A percentile compares a stretch with the other conserved stretches of the same genome.
These are phyloP conservation scores for Stagonosporopsis tanaceti DNA, from an alignment of 2,329 filamentous ascomycete genomes.

Conservation along the genomic window DNA sequence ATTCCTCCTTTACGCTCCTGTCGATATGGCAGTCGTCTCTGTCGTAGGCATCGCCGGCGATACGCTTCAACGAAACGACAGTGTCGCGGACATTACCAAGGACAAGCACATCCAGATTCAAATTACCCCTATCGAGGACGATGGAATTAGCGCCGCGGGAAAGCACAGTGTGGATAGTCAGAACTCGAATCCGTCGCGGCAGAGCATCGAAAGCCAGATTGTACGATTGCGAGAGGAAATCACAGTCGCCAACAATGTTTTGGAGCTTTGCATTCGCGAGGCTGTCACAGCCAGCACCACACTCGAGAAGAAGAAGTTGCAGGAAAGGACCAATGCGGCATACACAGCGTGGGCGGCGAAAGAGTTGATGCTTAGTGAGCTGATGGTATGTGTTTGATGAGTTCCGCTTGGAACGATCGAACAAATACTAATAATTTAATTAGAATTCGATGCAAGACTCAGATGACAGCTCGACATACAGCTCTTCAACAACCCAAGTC, in stretches of 20 bases:
- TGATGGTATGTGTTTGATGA: slow-evolving; percentile 3
- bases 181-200: slow-evolving; percentile 9
- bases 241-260: slow-evolving; percentile 13
- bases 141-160: slow-evolving; percentile 13
- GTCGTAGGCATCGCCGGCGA: slow-evolving; percentile 21
- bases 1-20: slow-evolving; percentile 9
- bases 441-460: slow-evolving; percentile 18
- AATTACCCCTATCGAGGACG: slow-evolving; percentile 16
- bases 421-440: neutral
- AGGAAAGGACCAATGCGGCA: slow-evolving; percentile 19
- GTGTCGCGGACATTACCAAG: slow-evolving; percentile 11
- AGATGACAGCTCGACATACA: slow-evolving; percentile 20
- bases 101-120: slow-evolving; percentile 18
- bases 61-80: slow-evolving; percentile 18
- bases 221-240: slow-evolving; percentile 15
- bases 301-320: slow-evolving; percentile 17
- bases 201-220: slow-evolving; percentile 15
- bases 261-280: slow-evolving; percentile 20
- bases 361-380: slow-evolving; percentile 14
- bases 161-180: slow-evolving; percentile 18
- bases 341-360: slow-evolving; percentile 20
- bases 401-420: too few relatives aligned
- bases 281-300: slow-evolving; percentile 16
- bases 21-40: slow-evolving; percentile 19
- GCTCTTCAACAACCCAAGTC: slow-evolving; percentile 7